Percentiles rank a stretch among this genome's conserved stretches.
These are phyloP conservation scores for Saitozyma sp. DNA, from an alignment of 768 basidiomycete species.

Conservation along the genomic window DNA sequence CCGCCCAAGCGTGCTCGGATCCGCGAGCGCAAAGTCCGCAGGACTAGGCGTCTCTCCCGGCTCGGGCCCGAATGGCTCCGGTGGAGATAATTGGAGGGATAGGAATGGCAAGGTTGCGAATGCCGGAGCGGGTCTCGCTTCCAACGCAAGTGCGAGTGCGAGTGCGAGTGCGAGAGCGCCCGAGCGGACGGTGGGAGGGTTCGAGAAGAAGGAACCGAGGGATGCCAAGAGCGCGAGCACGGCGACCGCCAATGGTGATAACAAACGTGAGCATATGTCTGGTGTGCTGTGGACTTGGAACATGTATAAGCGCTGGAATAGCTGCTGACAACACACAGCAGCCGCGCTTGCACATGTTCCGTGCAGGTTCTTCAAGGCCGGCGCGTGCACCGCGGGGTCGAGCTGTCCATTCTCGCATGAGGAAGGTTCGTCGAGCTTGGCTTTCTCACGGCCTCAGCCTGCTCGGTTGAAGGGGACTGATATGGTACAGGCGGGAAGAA, in stretches of 20 bases:
- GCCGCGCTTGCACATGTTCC: constrained; percentile 80
- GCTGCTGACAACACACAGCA: constrained; percentile 1
- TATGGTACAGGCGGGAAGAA: constrained; percentile 42
- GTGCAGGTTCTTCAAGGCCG: constrained; percentile 92
- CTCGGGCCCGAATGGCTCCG: constrained; percentile 5
- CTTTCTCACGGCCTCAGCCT: background rate
- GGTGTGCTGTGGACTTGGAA: too few relatives aligned
- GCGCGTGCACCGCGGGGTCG: constrained; percentile 87
- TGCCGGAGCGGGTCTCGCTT: background rate
- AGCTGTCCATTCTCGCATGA: constrained; percentile 94
- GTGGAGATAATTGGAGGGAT: constrained; percentile 11
- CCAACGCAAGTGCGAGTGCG: background rate
- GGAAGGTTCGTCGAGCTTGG: constrained; percentile 60
- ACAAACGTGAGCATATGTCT: too few relatives aligned
- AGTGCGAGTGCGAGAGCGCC: constrained; percentile 16
- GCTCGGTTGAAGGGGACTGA: constrained; percentile 35
- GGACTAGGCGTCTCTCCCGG: background rate
- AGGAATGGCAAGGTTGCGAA: background rate
- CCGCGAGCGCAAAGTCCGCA: background rate
- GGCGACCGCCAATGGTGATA: background rate
- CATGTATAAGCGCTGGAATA: background rate
- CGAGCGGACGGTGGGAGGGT: constrained; percentile 40
- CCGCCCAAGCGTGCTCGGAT: background rate
- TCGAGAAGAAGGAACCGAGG: constrained; percentile 32
- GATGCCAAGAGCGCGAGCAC: constrained; percentile 5